Evolutionary conservation across 2,329 filamentous ascomycete genomes (phyloP), one percentile per base, ranked within the genome.

Genomic region (Ophiognomonia clavigignenti-juglandacearum): DNA sequence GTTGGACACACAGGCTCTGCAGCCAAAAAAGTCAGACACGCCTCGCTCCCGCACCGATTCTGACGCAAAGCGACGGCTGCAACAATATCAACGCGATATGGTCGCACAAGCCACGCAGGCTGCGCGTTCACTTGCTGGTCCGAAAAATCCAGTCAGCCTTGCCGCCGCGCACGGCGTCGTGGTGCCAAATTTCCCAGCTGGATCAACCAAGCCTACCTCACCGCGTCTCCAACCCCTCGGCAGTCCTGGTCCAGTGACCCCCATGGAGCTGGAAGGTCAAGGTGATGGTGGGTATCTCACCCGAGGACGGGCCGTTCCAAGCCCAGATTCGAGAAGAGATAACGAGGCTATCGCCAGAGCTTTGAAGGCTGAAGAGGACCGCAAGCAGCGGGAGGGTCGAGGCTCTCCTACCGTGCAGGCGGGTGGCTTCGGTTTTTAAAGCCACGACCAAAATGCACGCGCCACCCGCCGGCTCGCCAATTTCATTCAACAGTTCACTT

Each of bases 31-130:
- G 29, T 24, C 45, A 36, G 46, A 59, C 14, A 48, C 57, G 5
- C 32, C 56, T 14, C 64, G 68, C 37, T 55, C 63, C 8, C 64
- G 70, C 38, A 64, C 66, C 42, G 64, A 66, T 29, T 70, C 70
- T 1, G 77, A 82, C 45, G 67, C 72, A 18, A 73, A 73, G 48
- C 69, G 70, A 23, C 72, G 71, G 49, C 53, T 82, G 31, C 72
- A 75, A 55, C 76, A 82, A 54, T 83, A 82, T 53, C 75, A 82
- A 56, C 68, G 75, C 40, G 77, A 82, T 47, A 81, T 82, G 78
- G 73, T 81, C 39, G 72, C 74, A 1, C 78, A 82, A 56, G 75
- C 78, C 7, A 67, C 69, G 22, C 63, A 75, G 52, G 75, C 74
- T 6, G 63, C 69, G 18, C 63, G 61, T 8, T 53, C 60, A 8